Evolutionary conservation across 768 basidiomycete species (phyloP).

Genomic region (Favolaschia claudopus): DNA sequence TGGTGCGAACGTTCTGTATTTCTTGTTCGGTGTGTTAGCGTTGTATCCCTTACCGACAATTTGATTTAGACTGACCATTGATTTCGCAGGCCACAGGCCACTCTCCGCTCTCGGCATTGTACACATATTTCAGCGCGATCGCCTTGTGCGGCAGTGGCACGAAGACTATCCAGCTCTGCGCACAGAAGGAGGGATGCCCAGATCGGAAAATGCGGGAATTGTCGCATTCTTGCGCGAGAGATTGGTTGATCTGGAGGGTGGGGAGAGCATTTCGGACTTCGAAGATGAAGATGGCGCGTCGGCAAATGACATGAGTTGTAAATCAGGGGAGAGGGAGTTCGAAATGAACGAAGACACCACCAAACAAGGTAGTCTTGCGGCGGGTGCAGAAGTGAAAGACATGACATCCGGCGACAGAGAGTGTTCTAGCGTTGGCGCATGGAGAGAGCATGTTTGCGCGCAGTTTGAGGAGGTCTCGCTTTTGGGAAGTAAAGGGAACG

Average conservation of each 20-base stretch:
- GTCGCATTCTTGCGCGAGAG: constrained; percentile 12
- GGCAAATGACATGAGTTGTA: too few relatives aligned
- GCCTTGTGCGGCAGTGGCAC: constrained; percentile 1
- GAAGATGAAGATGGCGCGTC: too few relatives aligned
- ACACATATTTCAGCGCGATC: constrained; percentile 5
- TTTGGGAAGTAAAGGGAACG: too few relatives aligned
- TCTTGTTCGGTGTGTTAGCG: constrained; percentile 1
- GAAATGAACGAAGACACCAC: too few relatives aligned
- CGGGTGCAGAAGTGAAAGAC: too few relatives aligned
- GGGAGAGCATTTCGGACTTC: too few relatives aligned
- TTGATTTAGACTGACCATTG: neutral
- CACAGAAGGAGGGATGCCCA: constrained; percentile 1
- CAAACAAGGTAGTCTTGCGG: too few relatives aligned
- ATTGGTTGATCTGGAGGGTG: constrained; percentile 1
- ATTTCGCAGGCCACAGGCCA: neutral
- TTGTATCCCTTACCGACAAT: neutral
- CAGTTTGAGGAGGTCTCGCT: too few relatives aligned
- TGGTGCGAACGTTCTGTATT: constrained; percentile 14
- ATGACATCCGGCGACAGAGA: too few relatives aligned
- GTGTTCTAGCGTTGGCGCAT: too few relatives aligned
- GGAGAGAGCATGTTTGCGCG: too few relatives aligned
- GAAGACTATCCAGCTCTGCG: constrained; percentile 11
- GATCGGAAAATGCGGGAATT: constrained; percentile 3
- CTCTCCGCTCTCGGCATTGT: constrained; percentile 8
- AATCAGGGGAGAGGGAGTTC: too few relatives aligned